These are phyloP conservation scores for Panaeolus papilionaceus DNA, from an alignment of 768 basidiomycete genomes.

Conservation along the genomic window DNA sequence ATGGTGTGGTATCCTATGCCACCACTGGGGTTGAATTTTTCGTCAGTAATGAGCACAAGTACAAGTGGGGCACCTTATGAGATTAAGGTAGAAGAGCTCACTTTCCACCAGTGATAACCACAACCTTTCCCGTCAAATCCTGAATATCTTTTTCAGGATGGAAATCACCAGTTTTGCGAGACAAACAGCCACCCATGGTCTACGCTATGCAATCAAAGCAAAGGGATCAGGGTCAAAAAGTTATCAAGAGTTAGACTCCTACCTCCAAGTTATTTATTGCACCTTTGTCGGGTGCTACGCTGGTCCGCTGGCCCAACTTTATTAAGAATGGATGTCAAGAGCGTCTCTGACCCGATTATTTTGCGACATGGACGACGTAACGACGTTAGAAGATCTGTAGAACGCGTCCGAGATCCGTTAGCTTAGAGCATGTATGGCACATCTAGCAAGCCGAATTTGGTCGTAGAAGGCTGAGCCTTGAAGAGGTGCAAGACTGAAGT, in stretches of 20 bases:
- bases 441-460: too few relatives aligned
- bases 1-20: constrained; percentile 53
- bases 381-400: too few relatives aligned
- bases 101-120: constrained; percentile 66
- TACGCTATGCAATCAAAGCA: not conserved
- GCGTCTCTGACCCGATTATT: not conserved
- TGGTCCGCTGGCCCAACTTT: not conserved
- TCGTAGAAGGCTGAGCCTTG: not conserved
- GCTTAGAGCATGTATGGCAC: too few relatives aligned
- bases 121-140: constrained; percentile 56
- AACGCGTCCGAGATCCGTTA: too few relatives aligned
- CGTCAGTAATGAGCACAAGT: constrained; percentile 12
- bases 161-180: constrained; percentile 21
- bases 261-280: not conserved
- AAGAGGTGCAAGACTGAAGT: not conserved
- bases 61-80: not conserved
- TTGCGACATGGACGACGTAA: not conserved
- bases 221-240: constrained; percentile 11
- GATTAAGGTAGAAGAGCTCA: constrained; percentile 31
- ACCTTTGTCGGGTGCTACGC: not conserved
- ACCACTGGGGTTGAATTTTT: constrained; percentile 17
- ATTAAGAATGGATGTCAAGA: not conserved
- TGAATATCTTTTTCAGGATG: constrained; percentile 46
- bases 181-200: constrained; percentile 14
- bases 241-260: not conserved